Evolutionary conservation across 2,329 filamentous ascomycete species (phyloP).

Genomic region (Diaporthe vexans): DNA sequence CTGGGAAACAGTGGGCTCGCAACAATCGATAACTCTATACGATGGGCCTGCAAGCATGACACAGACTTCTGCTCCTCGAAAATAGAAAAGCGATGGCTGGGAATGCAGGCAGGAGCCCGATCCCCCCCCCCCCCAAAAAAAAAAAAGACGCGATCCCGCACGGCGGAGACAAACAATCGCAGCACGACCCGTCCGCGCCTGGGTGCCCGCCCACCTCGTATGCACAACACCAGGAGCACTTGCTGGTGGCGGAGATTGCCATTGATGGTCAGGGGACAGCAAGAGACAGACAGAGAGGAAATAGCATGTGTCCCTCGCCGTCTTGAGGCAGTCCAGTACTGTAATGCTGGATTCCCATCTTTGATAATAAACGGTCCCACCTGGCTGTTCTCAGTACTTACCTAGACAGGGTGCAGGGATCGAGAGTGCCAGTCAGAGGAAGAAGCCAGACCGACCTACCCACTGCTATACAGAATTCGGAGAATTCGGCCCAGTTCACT

Average conservation of each 20-base stretch:
- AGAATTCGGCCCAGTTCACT: neutral
- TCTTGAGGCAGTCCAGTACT: neutral
- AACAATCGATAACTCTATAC: slow-evolving; percentile 27
- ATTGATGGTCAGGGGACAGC: neutral
- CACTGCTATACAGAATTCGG: neutral
- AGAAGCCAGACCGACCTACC: neutral
- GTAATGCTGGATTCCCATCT: neutral
- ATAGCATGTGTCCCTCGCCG: neutral
- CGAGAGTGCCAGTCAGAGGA: neutral
- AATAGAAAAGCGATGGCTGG: slow-evolving; percentile 38
- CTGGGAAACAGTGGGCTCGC: slow-evolving; percentile 7
- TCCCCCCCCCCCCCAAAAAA: too few relatives aligned
- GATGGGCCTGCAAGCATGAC: slow-evolving; percentile 14
- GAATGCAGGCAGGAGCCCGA: slow-evolving; percentile 15
- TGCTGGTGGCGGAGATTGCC: slow-evolving; percentile 6
- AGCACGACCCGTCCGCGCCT: neutral
- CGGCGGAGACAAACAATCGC: slow-evolving; percentile 20
- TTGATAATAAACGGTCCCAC: neutral
- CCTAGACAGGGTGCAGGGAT: slow-evolving; percentile 1
- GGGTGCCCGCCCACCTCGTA: neutral
- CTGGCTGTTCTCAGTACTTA: neutral
- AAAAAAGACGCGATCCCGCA: slow-evolving; percentile 12
- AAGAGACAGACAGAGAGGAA: neutral
- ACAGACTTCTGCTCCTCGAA: slow-evolving; percentile 17
- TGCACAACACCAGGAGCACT: slow-evolving; percentile 3